Evolutionary conservation across 495 filamentous ascomycete genomes (phyloP), one percentile per base, ranked within the genome.

Genomic region (Penicillium pulvis): DNA sequence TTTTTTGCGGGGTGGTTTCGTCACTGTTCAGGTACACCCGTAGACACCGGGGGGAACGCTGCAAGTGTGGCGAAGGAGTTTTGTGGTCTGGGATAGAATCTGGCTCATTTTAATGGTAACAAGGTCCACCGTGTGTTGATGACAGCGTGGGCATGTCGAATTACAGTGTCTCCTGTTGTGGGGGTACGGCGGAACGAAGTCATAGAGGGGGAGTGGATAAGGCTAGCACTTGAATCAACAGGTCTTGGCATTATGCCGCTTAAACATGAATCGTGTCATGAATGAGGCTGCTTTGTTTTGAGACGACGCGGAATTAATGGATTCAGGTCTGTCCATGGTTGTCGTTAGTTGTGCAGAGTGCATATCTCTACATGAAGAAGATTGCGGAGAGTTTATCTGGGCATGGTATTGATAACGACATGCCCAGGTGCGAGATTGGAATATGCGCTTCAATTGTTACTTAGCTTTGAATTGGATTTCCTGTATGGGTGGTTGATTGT

Each of bases 161-260:
- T 41, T 41, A 41, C 16, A 17, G 39, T 17, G 39, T 41, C 16
- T 41, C 14, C 39, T 41, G 4, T 41, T 41, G 39, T 41, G 11
- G 14, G 39, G 16, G 14, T 14, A 41, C 16, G 12, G 33, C 3
- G 33, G 16, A 16, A 41, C 14, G 16, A 24, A 46, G 43, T 7
- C 43, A 46, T 46, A 46, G 43, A 23, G 17, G 66, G 47, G 53
- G 16, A 8, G 42, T 28, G 28, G 16, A 16, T 31, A 33, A 14
- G 36, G 26, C 14, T 46, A 10, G n/a, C 5, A 4, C 8, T 17
- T 44, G 5, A 24, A 31, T 49, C 26, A 31, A 28, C 26, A 30
- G 24, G 46, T 49, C 46, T 49, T 49, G 46, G 24, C 46, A 49
- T 49, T 28, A 12, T 8, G 26, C 26, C 26, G 24, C 46, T 17